phyloP scores from a whole-genome alignment of 2,329 filamentous ascomycete species.

The Exophiala bonariae region DNA sequence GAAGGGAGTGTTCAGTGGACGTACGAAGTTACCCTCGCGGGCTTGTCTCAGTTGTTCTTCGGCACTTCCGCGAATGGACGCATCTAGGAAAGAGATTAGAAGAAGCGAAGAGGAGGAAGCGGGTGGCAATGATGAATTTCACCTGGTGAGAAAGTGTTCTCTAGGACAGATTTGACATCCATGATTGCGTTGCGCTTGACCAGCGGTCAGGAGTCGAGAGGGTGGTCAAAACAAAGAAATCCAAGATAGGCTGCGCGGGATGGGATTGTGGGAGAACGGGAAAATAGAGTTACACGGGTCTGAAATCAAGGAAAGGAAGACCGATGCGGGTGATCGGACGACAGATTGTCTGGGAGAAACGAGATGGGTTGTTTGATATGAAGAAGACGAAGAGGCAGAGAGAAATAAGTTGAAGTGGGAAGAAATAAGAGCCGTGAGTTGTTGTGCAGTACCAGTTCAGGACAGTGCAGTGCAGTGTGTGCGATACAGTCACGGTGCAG shows the following conservation, averaged over 20 bases:
- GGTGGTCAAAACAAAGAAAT: constrained; percentile 16
- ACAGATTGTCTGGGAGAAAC: constrained; percentile 2
- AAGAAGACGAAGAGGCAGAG: constrained; percentile 15
- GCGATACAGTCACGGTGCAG: too few relatives aligned
- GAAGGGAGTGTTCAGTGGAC: constrained; percentile 37
- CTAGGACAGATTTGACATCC: constrained; percentile 98
- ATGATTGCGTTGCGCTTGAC: constrained; percentile 56
- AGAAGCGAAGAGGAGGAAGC: constrained; percentile 21
- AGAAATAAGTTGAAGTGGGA: too few relatives aligned
- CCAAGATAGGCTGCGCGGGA: constrained; percentile 10
- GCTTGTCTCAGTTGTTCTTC: constrained; percentile 93
- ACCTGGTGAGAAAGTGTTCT: constrained; percentile 95
- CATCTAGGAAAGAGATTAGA: constrained; percentile 63
- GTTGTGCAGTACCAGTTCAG: too few relatives aligned
- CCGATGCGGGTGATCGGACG: constrained; percentile 5
- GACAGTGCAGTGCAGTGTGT: not conserved
- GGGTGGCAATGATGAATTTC: constrained; percentile 45
- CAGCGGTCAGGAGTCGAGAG: constrained; percentile 22
- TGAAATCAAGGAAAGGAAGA: constrained; percentile 28
- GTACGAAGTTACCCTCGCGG: constrained; percentile 92
- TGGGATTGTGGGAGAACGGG: not conserved
- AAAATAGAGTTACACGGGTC: constrained; percentile 11
- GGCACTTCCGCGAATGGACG: constrained; percentile 81
- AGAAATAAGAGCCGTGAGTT: too few relatives aligned
- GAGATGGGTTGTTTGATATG: not conserved